Conservation (phyloP, 192 early-diverging fungal species). For the Coemansia sp. region DNA sequence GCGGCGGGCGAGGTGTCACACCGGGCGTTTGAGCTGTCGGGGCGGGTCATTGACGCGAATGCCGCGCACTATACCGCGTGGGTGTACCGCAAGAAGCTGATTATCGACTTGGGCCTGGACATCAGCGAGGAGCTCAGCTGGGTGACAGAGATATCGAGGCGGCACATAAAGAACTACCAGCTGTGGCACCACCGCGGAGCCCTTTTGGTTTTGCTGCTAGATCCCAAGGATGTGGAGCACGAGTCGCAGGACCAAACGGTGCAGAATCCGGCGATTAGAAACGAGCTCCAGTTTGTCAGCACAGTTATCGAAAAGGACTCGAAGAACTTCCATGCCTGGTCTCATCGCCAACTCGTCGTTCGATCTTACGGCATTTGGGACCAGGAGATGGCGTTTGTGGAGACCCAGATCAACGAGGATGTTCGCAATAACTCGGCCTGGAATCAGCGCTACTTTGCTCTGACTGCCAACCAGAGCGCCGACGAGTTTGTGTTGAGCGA, state of each 20-base stretch:
- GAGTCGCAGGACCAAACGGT: conserved; percentile 37
- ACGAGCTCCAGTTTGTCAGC: conserved; percentile 75
- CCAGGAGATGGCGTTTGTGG: conserved; percentile 70
- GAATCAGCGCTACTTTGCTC: conserved; percentile 93
- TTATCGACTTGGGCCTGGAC: conserved; percentile 67
- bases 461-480: conserved; percentile 53
- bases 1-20: conserved; percentile 68
- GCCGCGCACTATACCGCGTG: conserved; percentile 96
- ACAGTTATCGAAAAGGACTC: conserved; percentile 71
- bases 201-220: conserved; percentile 24
- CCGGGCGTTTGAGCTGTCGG: conserved; percentile 80
- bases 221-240: conserved; percentile 9
- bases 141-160: conserved; percentile 65
- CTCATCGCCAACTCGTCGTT: conserved; percentile 94
- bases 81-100: conserved; percentile 83
- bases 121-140: conserved; percentile 74
- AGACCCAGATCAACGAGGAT: conserved; percentile 74
- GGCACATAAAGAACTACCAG: conserved; percentile 93
- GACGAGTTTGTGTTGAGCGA: conserved; percentile 35
- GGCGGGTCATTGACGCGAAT: conserved; percentile 76
- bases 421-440: conserved; percentile 97
- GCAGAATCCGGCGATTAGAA: conserved; percentile 43
- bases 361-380: conserved; percentile 73
- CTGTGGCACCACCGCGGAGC: conserved; percentile 71
- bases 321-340: conserved; percentile 99